Percentiles rank a stretch among this genome's conserved stretches.
Conservation (phyloP, 176 grass and related monocot genomes). For the Cenchrus fungigraminus region DNA sequence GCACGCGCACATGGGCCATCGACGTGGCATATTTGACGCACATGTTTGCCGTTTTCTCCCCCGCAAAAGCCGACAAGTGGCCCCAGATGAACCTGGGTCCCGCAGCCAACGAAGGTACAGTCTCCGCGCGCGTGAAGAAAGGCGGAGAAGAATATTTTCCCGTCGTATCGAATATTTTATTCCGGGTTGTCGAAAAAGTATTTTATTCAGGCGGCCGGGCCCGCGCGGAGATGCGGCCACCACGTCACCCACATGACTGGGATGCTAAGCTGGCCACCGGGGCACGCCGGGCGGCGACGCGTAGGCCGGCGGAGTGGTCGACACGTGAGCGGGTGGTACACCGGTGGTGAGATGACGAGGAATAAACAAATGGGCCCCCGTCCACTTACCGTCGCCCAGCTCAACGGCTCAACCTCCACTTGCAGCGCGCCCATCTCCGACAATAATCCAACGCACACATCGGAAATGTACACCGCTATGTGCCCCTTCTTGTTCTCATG, state of each 20-base stretch:
- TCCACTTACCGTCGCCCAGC: constrained; percentile 20
- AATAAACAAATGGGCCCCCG: constrained; percentile 16
- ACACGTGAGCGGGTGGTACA: constrained; percentile 14
- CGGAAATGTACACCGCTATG: not conserved
- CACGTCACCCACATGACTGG: constrained; percentile 50
- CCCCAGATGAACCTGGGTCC: not conserved
- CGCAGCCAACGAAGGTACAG: not conserved
- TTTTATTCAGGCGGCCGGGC: not conserved
- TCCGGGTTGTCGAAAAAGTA: not conserved
- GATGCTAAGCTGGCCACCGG: constrained; percentile 20
- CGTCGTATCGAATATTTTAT: not conserved
- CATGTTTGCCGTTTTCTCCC: not conserved
- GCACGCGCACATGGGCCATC: constrained; percentile 32
- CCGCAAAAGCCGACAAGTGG: not conserved
- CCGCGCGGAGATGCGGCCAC: not conserved
- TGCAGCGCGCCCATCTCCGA: not conserved
- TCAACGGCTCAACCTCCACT: constrained; percentile 43
- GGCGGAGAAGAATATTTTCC: not conserved
- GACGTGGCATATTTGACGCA: constrained; percentile 34
- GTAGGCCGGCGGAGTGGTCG: not conserved
- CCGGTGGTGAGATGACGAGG: constrained; percentile 26
- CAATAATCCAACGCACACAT: not conserved
- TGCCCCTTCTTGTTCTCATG: too few relatives aligned
- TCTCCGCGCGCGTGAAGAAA: not conserved
- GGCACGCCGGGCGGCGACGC: constrained; percentile 26